Base-by-base conservation (phyloP, 2,329 filamentous ascomycete species). In the Stachybotrys chartarum region DNA sequence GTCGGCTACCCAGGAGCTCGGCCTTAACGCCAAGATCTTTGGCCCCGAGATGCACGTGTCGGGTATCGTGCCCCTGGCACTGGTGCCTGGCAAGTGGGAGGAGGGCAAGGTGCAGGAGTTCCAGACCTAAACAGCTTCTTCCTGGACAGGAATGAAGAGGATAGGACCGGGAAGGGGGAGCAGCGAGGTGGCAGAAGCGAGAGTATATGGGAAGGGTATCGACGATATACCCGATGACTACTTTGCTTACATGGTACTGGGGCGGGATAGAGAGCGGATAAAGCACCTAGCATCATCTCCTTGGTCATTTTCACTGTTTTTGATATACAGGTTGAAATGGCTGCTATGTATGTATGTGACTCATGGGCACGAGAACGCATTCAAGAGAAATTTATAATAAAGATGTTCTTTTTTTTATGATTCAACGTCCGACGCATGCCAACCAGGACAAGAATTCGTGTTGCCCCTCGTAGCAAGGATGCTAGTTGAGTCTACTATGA, bases 61-160 rank as follows among this genome's bases (percentile, higher is more conserved):
- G 53, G 94, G 94, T 73, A 97, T 97, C 69, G 93, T 99, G 63
- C 93, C 94, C 55, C 79, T 97, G 71, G 94, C 93, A 50, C 87
- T 97, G 50, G 64, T 86, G 59, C 82, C 83, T 39, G 84, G 84
- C 63, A 81, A 79, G 72, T 82, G 80, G 77, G 83, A 84, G 72
- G 76, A 80, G 71, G 81, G 79, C 73, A 80, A 78, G 52, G 72
- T 80, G 53, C 73, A 81, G 72, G 84, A 87, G 74, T 87, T 86
- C 75, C 74, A 75, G 68, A 78, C 66, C 69, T 48, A 49, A 53
- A 30, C 54, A 57, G 49, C 16, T 51, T 24, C 24, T 24, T 24
- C 35, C 35, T 14, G 35, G 35, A 10, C 14, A 10, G 35, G 35
- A 42, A 42, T 10, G 8, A 42, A 14, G 2, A 42, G 14, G 35